These are phyloP conservation scores for Talaromyces sp. DNA, from an alignment of 2,329 filamentous ascomycete species.

Conservation along the genomic window DNA sequence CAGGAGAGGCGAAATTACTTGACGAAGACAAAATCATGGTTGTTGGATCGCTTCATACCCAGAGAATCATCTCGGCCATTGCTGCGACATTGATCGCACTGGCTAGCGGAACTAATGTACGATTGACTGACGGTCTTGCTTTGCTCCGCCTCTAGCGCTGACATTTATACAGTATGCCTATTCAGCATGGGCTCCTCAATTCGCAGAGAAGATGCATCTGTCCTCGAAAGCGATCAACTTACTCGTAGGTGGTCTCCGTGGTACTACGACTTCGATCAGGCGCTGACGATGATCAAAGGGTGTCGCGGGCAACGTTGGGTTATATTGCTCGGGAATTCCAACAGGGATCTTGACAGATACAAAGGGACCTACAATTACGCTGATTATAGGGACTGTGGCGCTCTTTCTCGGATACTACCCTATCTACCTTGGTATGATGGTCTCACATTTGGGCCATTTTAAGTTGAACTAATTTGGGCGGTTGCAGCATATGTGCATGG, in stretches of 20 bases:
- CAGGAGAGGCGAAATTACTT: slow-evolving; percentile 1
- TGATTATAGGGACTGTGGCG: slow-evolving; percentile 66
- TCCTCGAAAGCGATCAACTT: slow-evolving; percentile 91
- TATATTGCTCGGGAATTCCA: slow-evolving; percentile 88
- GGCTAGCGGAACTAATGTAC: slow-evolving; percentile 87
- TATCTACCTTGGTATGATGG: slow-evolving; percentile 53
- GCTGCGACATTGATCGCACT: slow-evolving; percentile 80
- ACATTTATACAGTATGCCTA: slow-evolving; percentile 72
- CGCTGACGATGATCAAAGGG: slow-evolving; percentile 37
- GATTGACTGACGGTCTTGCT: not conserved
- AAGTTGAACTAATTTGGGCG: slow-evolving; percentile 8
- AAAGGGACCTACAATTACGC: slow-evolving; percentile 71
- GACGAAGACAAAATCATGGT: slow-evolving; percentile 17
- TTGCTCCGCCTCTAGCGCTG: not conserved
- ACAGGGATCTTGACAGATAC: slow-evolving; percentile 81
- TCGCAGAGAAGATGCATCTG: slow-evolving; percentile 77
- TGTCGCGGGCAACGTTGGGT: slow-evolving; percentile 60
- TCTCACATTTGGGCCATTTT: not conserved
- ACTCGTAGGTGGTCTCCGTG: slow-evolving; percentile 55
- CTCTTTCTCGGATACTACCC: slow-evolving; percentile 80
- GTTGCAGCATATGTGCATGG: slow-evolving; percentile 63
- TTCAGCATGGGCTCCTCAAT: slow-evolving; percentile 95
- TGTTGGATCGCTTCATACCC: slow-evolving; percentile 29
- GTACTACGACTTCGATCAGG: not conserved
- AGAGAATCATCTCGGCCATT: slow-evolving; percentile 73